These are phyloP conservation scores for Zymoseptoria brevis DNA, from an alignment of 2,329 filamentous ascomycete species.

Conservation along the genomic window DNA sequence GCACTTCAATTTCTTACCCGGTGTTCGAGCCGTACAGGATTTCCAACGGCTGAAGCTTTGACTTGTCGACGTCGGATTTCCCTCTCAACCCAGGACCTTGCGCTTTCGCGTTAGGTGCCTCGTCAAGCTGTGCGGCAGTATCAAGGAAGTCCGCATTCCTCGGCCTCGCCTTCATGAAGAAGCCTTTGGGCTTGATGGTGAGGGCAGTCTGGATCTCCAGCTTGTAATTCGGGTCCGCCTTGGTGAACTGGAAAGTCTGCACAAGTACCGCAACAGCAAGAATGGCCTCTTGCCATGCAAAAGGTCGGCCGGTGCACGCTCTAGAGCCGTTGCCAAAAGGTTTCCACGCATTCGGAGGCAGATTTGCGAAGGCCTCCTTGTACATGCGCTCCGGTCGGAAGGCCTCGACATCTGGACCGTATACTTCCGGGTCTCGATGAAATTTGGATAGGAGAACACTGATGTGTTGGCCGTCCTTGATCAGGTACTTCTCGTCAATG, in stretches of 20 bases:
- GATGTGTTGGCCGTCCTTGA: conserved; percentile 29
- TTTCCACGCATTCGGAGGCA: conserved; percentile 41
- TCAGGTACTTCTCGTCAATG: conserved; percentile 33
- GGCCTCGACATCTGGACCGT: conserved; percentile 38
- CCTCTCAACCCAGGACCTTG: not conserved
- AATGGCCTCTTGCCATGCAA: conserved; percentile 49
- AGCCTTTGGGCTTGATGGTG: conserved; percentile 39
- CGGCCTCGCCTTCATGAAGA: conserved; percentile 28
- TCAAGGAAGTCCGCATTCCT: not conserved
- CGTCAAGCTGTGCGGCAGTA: not conserved
- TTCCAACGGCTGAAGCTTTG: conserved; percentile 40
- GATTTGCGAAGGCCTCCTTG: conserved; percentile 35
- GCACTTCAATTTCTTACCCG: conserved; percentile 32
- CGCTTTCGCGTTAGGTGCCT: not conserved
- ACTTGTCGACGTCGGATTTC: not conserved
- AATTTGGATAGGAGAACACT: conserved; percentile 29
- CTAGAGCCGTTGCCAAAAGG: conserved; percentile 49
- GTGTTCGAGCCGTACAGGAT: conserved; percentile 68
- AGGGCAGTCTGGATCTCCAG: conserved; percentile 38
- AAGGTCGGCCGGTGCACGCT: conserved; percentile 47
- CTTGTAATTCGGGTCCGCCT: conserved; percentile 38
- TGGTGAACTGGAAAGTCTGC: conserved; percentile 39
- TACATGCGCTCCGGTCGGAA: conserved; percentile 44
- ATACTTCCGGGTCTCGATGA: conserved; percentile 37
- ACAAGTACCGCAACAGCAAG: conserved; percentile 37